These are phyloP conservation scores for Haplosporangium gracile DNA, from an alignment of 192 early-diverging fungal genomes.

Conservation along the genomic window DNA sequence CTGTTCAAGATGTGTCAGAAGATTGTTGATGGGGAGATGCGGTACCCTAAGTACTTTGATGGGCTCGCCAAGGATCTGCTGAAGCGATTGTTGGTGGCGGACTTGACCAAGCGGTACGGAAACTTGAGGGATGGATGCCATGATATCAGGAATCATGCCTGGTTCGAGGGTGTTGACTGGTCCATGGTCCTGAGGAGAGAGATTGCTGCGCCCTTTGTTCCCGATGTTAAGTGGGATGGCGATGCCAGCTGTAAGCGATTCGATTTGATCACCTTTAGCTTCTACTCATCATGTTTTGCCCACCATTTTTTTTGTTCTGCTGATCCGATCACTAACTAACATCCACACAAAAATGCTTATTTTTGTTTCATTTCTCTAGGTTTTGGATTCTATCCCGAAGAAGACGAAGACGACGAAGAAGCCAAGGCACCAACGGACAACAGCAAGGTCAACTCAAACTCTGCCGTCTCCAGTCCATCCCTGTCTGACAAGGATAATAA, in stretches of 20 bases:
- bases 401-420: slow-evolving; percentile 27
- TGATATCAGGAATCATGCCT: slow-evolving; percentile 76
- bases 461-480: not conserved
- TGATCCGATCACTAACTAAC: not conserved
- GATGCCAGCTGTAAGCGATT: slow-evolving; percentile 62
- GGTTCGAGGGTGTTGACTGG: slow-evolving; percentile 78
- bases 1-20: slow-evolving; percentile 82
- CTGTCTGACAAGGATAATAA: not conserved
- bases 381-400: slow-evolving; percentile 51
- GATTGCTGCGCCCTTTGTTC: slow-evolving; percentile 70
- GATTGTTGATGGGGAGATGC: slow-evolving; percentile 76
- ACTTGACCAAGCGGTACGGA: slow-evolving; percentile 83
- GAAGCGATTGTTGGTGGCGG: slow-evolving; percentile 76
- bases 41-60: slow-evolving; percentile 82
- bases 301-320: too few relatives aligned
- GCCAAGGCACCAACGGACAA: not conserved
- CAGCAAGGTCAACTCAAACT: not conserved
- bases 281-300: not conserved
- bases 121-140: slow-evolving; percentile 79
- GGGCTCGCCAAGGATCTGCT: slow-evolving; percentile 81
- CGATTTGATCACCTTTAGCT: not conserved
- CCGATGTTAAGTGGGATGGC: slow-evolving; percentile 65
- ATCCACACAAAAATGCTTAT: not conserved
- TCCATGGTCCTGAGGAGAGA: slow-evolving; percentile 63
- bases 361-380: slow-evolving; percentile 22